Evolutionary conservation across 2,329 filamentous ascomycete genomes (phyloP), one percentile per base, ranked within the genome.

Genomic region (Neurospora sp.): DNA sequence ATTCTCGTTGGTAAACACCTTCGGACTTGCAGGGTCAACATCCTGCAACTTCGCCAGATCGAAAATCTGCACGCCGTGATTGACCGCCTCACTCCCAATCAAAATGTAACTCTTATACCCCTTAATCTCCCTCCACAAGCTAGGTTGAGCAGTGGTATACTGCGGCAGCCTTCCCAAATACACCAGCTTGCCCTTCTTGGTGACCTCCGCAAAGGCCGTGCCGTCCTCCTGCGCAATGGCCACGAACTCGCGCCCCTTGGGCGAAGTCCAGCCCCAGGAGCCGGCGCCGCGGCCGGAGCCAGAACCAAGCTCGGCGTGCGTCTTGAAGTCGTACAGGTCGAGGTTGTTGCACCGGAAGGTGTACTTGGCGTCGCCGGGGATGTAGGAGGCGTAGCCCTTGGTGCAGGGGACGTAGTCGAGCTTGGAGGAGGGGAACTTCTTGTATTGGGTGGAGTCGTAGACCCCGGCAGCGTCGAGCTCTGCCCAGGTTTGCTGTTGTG

Each of bases 31-130:
- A 0, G 82, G 81, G 74, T 84, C 78, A 66, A 86, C 74, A 40
- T 78, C 76, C 38, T 83, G 76, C 4, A 87, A 79, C 79, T 83
- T 88, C 72, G 79, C 84, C 81, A 89, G 81, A 76, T 90, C 86
- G 72, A 90, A 90, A 75, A 89, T 84, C 76, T 90, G 87, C 23
- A 90, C 82, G 67, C 85, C 84, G 76, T 89, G 87, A 69, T 79
- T 76, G 4, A 74, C 73, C 0, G 85, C 82, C 72, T 82, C 80
- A 36, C 33, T 36, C 52, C 80, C 80, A 42, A 82, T 81, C 69
- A 81, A 78, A 67, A 80, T 78, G 69, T 81, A 82, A 69, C 78
- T 75, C 70, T 81, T 77, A 73, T 81, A 79, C 43, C 81, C 80
- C 70, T 80, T 80, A 74, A 82, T 81, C 71, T 82, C 80, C 28